phyloP scores from a whole-genome alignment of 345 rosid genomes.

The Litchi chinensis region DNA sequence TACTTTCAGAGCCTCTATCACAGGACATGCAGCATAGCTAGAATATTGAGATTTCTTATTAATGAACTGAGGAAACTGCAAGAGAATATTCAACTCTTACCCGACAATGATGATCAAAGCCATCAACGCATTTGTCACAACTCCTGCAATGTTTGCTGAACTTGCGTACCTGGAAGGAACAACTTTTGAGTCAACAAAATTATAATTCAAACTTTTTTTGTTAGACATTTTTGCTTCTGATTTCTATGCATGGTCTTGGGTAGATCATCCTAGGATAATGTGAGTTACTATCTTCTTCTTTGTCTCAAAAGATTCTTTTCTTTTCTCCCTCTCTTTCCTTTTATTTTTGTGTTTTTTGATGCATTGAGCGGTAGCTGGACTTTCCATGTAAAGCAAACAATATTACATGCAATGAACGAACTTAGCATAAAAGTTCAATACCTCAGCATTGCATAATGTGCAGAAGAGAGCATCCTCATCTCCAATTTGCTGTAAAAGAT shows the following conservation, averaged over 20 bases:
- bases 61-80: background rate
- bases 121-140: constrained; percentile 93
- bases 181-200: background rate
- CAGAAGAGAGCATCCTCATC: constrained; percentile 84
- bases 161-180: constrained; percentile 63
- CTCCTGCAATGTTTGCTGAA: constrained; percentile 98
- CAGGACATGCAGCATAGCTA: background rate
- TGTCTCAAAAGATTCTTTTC: background rate
- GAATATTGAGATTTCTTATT: background rate
- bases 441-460: constrained; percentile 94
- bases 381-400: constrained; percentile 2
- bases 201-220: background rate
- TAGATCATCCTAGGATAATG: background rate
- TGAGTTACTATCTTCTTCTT: background rate
- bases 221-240: background rate
- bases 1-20: background rate
- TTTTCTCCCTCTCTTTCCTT: background rate
- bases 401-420: background rate
- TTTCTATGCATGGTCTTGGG: background rate
- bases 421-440: constrained; percentile 22
- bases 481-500: constrained; percentile 41
- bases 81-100: constrained; percentile 43
- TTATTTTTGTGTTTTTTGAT: background rate
- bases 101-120: constrained; percentile 98
- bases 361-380: background rate